These are phyloP conservation scores for Kwoniella heveanensis DNA, from an alignment of 768 basidiomycete species.

Conservation along the genomic window DNA sequence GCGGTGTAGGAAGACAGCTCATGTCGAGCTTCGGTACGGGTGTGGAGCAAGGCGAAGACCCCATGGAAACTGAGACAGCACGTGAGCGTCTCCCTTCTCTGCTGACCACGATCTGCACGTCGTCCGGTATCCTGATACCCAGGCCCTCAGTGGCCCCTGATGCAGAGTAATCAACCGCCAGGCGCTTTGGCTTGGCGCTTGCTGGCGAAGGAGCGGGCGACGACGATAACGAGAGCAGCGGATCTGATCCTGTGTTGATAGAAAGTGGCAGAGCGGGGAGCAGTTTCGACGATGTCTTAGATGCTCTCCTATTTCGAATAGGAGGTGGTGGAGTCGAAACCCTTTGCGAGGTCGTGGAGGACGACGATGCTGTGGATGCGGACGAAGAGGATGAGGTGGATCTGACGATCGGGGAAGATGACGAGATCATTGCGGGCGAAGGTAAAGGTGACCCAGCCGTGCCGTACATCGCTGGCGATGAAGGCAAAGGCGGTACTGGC, in stretches of 20 bases:
- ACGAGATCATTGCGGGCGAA: conserved; percentile 3
- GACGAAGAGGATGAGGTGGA: conserved; percentile 26
- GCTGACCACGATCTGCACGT: conserved; percentile 26
- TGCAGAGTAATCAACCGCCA: conserved; percentile 14
- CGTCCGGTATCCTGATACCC: conserved; percentile 7
- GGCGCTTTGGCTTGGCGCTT: conserved; percentile 6
- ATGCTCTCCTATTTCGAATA: conserved; percentile 5
- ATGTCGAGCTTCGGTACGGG: conserved; percentile 10
- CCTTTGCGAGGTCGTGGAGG: conserved; percentile 26
- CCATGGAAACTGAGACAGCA: conserved; percentile 19
- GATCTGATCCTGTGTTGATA: background rate
- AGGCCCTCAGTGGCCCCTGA: conserved; percentile 1
- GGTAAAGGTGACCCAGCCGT: conserved; percentile 13
- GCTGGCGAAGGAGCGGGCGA: conserved; percentile 11
- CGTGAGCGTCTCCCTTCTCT: conserved; percentile 22
- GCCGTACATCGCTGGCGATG: conserved; percentile 8
- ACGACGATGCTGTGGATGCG: conserved; percentile 19
- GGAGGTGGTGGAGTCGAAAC: conserved; percentile 30
- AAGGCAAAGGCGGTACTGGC: conserved; percentile 20
- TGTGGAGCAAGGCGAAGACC: background rate
- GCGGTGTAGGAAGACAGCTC: conserved; percentile 16
- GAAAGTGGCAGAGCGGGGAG: conserved; percentile 22
- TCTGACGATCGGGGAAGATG: conserved; percentile 14
- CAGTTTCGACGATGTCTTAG: conserved; percentile 18
- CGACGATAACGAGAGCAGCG: background rate